Evolutionary conservation across 768 basidiomycete genomes (phyloP).

Genomic region (Boletus reticuloceps): DNA sequence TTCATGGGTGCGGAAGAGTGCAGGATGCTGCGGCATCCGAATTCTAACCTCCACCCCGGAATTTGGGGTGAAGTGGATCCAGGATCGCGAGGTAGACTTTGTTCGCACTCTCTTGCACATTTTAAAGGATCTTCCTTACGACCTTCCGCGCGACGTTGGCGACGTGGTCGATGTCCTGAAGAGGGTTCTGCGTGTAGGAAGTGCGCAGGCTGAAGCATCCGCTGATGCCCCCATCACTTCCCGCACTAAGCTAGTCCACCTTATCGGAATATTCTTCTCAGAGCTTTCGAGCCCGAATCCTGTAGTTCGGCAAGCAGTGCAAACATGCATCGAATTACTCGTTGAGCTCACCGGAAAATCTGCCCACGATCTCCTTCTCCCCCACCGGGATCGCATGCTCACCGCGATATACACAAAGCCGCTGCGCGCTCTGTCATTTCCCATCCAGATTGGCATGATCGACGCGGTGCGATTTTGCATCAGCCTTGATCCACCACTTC

Average conservation of each 20-base stretch:
- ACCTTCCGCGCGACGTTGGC: constrained; percentile 78
- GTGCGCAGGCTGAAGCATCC: constrained; percentile 44
- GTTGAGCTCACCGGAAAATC: constrained; percentile 70
- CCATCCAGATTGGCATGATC: constrained; percentile 96
- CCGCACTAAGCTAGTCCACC: constrained; percentile 59
- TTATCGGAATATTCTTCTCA: constrained; percentile 80
- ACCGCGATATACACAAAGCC: constrained; percentile 95
- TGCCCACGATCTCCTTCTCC: constrained; percentile 75
- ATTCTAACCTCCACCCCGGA: constrained; percentile 73
- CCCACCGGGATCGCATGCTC: constrained; percentile 85
- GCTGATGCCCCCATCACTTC: constrained; percentile 41
- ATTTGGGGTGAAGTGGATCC: constrained; percentile 74
- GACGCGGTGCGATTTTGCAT: constrained; percentile 95
- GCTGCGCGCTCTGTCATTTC: constrained; percentile 88
- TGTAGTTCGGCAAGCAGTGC: constrained; percentile 80
- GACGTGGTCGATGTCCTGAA: constrained; percentile 77
- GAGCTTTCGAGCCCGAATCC: constrained; percentile 87
- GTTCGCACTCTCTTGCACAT: constrained; percentile 88
- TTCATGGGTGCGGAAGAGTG: constrained; percentile 85
- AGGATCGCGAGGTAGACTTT: constrained; percentile 86
- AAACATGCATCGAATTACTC: constrained; percentile 75
- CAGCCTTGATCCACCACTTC: constrained; percentile 81
- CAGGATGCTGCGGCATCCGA: constrained; percentile 83
- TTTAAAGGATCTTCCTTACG: constrained; percentile 90
- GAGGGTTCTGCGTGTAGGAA: constrained; percentile 61